Conservation (phyloP, 2,329 filamentous ascomycete genomes). For the Monosporascus sp. region DNA sequence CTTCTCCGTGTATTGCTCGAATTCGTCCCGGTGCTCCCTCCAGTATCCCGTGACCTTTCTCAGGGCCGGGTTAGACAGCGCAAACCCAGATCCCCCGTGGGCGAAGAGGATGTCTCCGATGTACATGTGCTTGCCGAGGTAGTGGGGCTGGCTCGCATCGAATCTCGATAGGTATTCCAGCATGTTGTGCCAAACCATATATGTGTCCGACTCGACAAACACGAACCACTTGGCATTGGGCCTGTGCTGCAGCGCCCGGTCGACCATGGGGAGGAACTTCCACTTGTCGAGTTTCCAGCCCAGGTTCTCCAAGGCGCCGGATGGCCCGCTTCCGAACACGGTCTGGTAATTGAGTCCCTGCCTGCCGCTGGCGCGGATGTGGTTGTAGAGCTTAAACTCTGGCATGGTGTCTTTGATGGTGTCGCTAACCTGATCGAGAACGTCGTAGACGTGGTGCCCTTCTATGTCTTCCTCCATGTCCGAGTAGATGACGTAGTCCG, state of each 20-base stretch:
- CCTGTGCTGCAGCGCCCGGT: conserved; percentile 28
- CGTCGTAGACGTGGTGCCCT: conserved; percentile 9
- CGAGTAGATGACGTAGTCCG: conserved; percentile 1
- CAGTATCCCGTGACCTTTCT: conserved; percentile 16
- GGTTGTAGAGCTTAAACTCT: conserved; percentile 20
- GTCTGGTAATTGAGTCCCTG: conserved; percentile 22
- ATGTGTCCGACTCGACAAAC: conserved; percentile 35
- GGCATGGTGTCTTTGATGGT: conserved; percentile 10
- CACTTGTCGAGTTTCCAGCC: conserved; percentile 36
- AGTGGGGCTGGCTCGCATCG: conserved; percentile 24
- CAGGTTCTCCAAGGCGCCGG: conserved; percentile 27
- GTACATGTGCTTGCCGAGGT: conserved; percentile 30
- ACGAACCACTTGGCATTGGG: conserved; percentile 35
- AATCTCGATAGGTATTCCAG: conserved; percentile 26
- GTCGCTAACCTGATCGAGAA: conserved; percentile 11
- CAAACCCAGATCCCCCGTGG: conserved; percentile 32
- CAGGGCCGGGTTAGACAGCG: conserved; percentile 31
- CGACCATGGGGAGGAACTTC: conserved; percentile 36
- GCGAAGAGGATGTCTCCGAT: conserved; percentile 24
- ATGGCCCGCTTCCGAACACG: conserved; percentile 28
- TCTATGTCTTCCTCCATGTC: conserved; percentile 12
- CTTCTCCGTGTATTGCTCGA: conserved; percentile 12
- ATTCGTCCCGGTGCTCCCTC: conserved; percentile 5
- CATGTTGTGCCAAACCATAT: conserved; percentile 31
- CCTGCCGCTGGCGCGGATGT: conserved; percentile 12